Percentiles rank a stretch among this genome's conserved stretches.
These are phyloP conservation scores for Talaromyces albobiverticillius DNA, from an alignment of 2,329 filamentous ascomycete species.

Conservation along the genomic window DNA sequence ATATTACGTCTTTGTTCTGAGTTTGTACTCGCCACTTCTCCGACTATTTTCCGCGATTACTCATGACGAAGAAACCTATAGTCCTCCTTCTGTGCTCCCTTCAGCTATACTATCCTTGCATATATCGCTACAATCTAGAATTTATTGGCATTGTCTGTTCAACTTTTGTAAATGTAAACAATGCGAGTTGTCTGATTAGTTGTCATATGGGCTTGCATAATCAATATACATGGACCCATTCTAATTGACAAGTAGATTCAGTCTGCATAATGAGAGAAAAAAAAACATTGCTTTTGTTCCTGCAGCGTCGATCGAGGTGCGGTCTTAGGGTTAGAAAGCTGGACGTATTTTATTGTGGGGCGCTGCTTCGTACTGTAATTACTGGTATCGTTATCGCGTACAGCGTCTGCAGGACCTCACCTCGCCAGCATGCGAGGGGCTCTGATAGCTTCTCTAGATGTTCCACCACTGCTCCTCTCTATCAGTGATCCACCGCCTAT, in stretches of 20 bases:
- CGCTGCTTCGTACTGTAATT: neutral
- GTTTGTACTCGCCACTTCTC: too few species aligned
- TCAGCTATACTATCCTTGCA: constrained; percentile 5
- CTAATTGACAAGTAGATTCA: neutral
- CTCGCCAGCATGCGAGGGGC: constrained; percentile 4
- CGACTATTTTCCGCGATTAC: neutral
- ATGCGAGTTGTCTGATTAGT: neutral
- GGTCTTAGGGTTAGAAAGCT: neutral
- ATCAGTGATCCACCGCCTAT: neutral
- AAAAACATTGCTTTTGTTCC: neutral
- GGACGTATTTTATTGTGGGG: neutral
- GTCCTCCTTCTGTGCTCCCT: too few species aligned
- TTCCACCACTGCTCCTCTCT: neutral
- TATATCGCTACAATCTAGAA: neutral
- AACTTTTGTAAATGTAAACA: neutral
- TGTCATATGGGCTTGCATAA: neutral
- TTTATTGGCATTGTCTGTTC: neutral
- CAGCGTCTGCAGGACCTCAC: neutral
- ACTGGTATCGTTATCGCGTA: neutral
- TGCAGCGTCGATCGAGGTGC: neutral
- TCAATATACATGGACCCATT: neutral
- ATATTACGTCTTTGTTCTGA: neutral
- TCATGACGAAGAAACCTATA: neutral
- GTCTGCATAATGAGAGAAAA: neutral
- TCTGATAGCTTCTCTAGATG: neutral